A percentile compares a stretch with the other conserved stretches of the same genome.
These are phyloP conservation scores for Citrus medica DNA, from an alignment of 345 rosid genomes.

Conservation along the genomic window DNA sequence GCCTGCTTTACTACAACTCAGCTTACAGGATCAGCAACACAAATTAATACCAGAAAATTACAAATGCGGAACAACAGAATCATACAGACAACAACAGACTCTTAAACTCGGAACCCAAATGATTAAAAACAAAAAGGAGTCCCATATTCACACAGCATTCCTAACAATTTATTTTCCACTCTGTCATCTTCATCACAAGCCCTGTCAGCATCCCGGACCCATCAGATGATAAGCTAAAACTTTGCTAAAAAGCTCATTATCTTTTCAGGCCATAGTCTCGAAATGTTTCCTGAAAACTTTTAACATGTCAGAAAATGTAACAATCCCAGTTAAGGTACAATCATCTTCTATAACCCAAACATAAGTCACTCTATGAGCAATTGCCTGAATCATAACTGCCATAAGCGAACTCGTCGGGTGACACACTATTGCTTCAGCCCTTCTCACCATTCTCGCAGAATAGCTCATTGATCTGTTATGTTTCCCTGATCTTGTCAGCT, in stretches of 20 bases:
- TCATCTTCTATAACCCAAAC: slow-evolving; percentile 87
- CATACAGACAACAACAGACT: neutral
- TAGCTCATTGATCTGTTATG: slow-evolving; percentile 58
- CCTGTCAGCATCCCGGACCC: slow-evolving; percentile 10
- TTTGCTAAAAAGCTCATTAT: neutral
- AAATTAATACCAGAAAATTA: neutral
- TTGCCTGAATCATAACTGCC: slow-evolving; percentile 93
- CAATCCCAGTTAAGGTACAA: slow-evolving; percentile 72
- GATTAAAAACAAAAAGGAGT: neutral
- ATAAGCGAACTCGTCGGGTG: slow-evolving; percentile 69
- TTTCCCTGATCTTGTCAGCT: slow-evolving; percentile 27
- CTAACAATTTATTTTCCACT: neutral
- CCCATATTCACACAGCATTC: slow-evolving; percentile 14
- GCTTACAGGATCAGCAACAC: neutral
- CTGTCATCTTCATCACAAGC: slow-evolving; percentile 1
- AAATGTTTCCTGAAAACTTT: slow-evolving; percentile 63
- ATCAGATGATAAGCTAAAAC: slow-evolving; percentile 12
- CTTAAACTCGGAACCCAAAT: neutral
- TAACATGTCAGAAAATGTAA: slow-evolving; percentile 63
- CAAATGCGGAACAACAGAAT: neutral
- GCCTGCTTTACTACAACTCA: neutral
- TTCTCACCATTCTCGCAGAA: slow-evolving; percentile 71
- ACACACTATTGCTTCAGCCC: slow-evolving; percentile 78
- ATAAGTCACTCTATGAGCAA: slow-evolving; percentile 70
- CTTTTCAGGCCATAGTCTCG: slow-evolving; percentile 20